Conservation (phyloP, 768 basidiomycete genomes). For the Mycena belliarum region DNA sequence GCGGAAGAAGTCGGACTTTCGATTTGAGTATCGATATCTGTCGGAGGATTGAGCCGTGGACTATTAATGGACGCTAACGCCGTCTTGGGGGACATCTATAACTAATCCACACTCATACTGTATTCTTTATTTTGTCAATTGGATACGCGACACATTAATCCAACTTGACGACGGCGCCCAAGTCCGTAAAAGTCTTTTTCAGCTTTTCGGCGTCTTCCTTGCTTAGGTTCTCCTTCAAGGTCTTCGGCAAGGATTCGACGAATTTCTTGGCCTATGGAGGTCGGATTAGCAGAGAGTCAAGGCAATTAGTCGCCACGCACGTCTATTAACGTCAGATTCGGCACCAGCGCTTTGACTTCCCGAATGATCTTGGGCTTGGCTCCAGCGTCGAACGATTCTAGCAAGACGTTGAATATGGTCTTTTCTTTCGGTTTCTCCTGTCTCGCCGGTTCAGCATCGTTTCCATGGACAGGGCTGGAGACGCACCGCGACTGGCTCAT, state of each 20-base stretch:
- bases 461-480: background rate
- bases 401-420: constrained; percentile 93
- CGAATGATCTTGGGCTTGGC: constrained; percentile 97
- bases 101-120: constrained; percentile 19
- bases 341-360: constrained; percentile 94
- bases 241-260: constrained; percentile 91
- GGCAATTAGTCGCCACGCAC: constrained; percentile 46
- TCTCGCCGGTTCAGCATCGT: background rate
- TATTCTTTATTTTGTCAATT: constrained; percentile 17
- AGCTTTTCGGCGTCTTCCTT: constrained; percentile 99
- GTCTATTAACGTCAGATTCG: constrained; percentile 95
- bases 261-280: constrained; percentile 94
- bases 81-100: background rate
- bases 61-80: background rate
- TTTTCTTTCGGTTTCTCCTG: constrained; percentile 98
- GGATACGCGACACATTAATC: constrained; percentile 50
- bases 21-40: constrained; percentile 93
- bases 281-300: background rate
- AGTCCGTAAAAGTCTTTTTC: constrained; percentile 82
- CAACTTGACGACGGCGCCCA: constrained; percentile 86
- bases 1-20: constrained; percentile 96
- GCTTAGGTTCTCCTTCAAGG: constrained; percentile 89
- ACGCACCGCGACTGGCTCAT: constrained; percentile 69
- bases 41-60: constrained; percentile 70
- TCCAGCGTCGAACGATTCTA: constrained; percentile 90